A percentile compares a stretch with the other conserved stretches of the same genome.
Evolutionary conservation across 768 basidiomycete genomes (phyloP).

Genomic region (Suillus discolor): DNA sequence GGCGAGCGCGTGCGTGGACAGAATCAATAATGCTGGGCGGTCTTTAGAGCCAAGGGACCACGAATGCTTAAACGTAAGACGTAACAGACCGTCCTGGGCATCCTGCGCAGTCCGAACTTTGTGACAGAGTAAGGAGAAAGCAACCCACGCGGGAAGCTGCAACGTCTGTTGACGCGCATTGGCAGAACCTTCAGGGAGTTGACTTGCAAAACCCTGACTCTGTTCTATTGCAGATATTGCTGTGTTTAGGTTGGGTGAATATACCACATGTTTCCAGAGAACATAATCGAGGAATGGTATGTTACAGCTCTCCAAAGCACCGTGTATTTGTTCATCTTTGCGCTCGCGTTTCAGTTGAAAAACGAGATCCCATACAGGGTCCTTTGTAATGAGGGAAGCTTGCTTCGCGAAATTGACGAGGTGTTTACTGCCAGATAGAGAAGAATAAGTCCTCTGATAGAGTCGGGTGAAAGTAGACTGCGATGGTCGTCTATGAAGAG

Average conservation of each 20-base stretch:
- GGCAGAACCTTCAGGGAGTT: neutral
- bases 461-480: neutral
- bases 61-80: constrained; percentile 46
- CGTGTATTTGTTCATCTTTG: constrained; percentile 10
- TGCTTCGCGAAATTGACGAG: constrained; percentile 33
- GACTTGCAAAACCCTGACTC: constrained; percentile 8
- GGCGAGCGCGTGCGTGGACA: constrained; percentile 51
- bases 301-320: constrained; percentile 33
- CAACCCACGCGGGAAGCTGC: constrained; percentile 53
- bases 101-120: constrained; percentile 49
- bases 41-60: constrained; percentile 31
- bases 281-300: constrained; percentile 41
- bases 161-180: neutral
- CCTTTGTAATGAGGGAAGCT: constrained; percentile 36
- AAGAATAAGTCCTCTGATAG: constrained; percentile 15
- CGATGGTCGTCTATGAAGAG: constrained; percentile 10
- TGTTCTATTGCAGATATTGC: constrained; percentile 29
- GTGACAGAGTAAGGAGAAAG: constrained; percentile 49
- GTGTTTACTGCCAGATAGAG: constrained; percentile 23
- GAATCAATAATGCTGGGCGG: constrained; percentile 46
- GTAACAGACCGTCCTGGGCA: constrained; percentile 44
- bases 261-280: constrained; percentile 41
- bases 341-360: constrained; percentile 29
- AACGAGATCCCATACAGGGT: constrained; percentile 48
- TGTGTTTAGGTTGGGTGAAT: constrained; percentile 34